These are phyloP conservation scores for Cercospora berteroae DNA, from an alignment of 2,329 filamentous ascomycete genomes.

Conservation along the genomic window DNA sequence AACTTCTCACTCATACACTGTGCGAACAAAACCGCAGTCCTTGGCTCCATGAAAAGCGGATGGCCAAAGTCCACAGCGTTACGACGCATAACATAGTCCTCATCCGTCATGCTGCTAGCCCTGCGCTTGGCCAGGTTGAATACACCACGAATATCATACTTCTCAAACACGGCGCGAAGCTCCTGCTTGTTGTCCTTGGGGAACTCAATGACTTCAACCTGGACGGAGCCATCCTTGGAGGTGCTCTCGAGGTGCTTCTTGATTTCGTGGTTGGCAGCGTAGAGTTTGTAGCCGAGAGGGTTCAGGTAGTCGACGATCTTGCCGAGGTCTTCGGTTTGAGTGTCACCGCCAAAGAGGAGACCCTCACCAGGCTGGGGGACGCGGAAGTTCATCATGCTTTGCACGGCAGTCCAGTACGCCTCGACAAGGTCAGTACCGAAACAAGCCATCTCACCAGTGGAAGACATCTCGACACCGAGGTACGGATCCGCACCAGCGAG, in stretches of 20 bases:
- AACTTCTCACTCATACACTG: conserved; percentile 97
- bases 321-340: conserved; percentile 66
- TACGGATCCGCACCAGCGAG: conserved; percentile 95
- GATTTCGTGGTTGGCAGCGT: conserved; percentile 75
- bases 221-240: conserved; percentile 61
- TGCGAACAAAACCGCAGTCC: conserved; percentile 94
- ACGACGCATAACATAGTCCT: conserved; percentile 92
- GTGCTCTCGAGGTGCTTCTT: conserved; percentile 77
- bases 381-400: conserved; percentile 99
- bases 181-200: conserved; percentile 94
- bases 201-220: conserved; percentile 91
- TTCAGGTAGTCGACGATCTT: conserved; percentile 82
- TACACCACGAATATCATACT: conserved; percentile 91
- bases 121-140: conserved; percentile 89
- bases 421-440: conserved; percentile 95
- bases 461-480: conserved; percentile 96
- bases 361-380: conserved; percentile 92
- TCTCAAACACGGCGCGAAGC: conserved; percentile 90
- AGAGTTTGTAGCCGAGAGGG: conserved; percentile 92
- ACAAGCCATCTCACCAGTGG: conserved; percentile 96
- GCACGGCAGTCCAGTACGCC: conserved; percentile 94
- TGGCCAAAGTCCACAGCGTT: conserved; percentile 99
- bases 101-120: conserved; percentile 80
- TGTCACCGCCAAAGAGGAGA: conserved; percentile 88
- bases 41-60: conserved; percentile 96